These are phyloP conservation scores for Sanghuangporus weigelae DNA, from an alignment of 1,284 basidiomycete species.

Conservation along the genomic window DNA sequence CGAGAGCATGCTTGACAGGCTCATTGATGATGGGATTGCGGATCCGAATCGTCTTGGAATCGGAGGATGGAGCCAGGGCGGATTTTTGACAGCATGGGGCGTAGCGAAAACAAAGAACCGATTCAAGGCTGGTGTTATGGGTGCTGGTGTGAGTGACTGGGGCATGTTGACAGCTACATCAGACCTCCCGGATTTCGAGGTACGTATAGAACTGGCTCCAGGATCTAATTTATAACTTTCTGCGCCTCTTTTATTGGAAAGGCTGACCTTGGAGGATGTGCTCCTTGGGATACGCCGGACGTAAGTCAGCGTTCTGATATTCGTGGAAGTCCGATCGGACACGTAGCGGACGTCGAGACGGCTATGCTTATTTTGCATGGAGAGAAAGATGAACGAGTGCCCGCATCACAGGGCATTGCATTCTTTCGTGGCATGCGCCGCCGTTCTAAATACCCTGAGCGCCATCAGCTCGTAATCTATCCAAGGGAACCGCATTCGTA, in stretches of 20 bases:
- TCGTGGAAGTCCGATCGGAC: conserved; percentile 16
- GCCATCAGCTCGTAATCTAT: conserved; percentile 20
- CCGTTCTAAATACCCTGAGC: conserved; percentile 15
- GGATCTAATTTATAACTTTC: not conserved
- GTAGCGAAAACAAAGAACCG: conserved; percentile 19
- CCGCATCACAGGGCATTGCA: conserved; percentile 17
- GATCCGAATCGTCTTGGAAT: conserved; percentile 18
- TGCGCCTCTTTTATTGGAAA: not conserved
- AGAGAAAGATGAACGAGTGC: conserved; percentile 19
- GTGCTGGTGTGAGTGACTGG: conserved; percentile 21
- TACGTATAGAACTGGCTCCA: not conserved
- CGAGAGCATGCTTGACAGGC: conserved; percentile 19
- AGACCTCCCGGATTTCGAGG: conserved; percentile 17
- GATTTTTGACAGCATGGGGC: conserved; percentile 22
- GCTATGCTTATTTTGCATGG: conserved; percentile 21
- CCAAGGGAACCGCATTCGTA: conserved; percentile 20
- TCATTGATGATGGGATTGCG: conserved; percentile 17
- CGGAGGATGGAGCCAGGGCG: conserved; percentile 22
- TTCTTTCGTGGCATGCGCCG: conserved; percentile 19
- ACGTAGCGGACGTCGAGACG: conserved; percentile 18
- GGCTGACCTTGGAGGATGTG: conserved; percentile 15
- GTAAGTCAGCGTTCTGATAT: not conserved
- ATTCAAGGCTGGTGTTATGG: conserved; percentile 21
- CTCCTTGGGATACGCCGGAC: conserved; percentile 15
- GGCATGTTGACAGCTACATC: conserved; percentile 15